Base-by-base conservation (phyloP, 768 basidiomycete genomes). In the Boletus edulis region DNA sequence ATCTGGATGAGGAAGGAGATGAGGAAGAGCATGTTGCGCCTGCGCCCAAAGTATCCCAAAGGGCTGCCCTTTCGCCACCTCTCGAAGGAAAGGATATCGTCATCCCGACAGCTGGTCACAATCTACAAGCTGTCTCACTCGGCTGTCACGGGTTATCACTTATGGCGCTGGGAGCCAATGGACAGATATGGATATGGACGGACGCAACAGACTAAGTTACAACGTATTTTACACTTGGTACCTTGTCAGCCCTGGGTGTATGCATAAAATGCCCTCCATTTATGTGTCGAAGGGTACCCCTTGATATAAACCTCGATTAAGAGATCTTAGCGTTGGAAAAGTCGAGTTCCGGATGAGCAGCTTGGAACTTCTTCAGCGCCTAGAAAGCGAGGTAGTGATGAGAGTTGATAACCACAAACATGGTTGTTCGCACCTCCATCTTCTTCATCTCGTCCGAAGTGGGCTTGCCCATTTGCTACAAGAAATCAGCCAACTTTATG, bases 401-500 rank as follows among this genome's bases (percentile, higher is more conserved):
- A 34, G 6, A 38, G 20, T 17, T n/a, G 34, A 4, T 34, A 24
- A 32, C 15, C 10, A 27, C 3, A 32, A 35, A 43, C 18, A 59
- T 47, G 37, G 39, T 34, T 37, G 35, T 39, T 31, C 74, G 60
- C 46, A 87, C 91, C 79, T 97, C 95, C 78, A 84, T 81, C 75
- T 96, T 98, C 77, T 94, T 94, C 59, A 92, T 59, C 61, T 97
- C 95, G 58, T 96, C 95, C 0, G 93, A 95, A 1, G 94, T 96
- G 6, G 95, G 95, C 67, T 93, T 94, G 56, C 94, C 94, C 80
- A 96, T 83, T 87, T 94, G 89, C 91, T 95, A 49, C 51, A 57
- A 46, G 52, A 35, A 57, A 35, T 32, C 32, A 0, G 46, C 22
- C 40, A 11, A 55, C 34, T 44, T n/a, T 38, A 31, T 51, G 40